Evolutionary conservation across 257 asterid species (phyloP), one percentile per base, ranked within the genome.

Genomic region (Solanum ahanhuiri): DNA sequence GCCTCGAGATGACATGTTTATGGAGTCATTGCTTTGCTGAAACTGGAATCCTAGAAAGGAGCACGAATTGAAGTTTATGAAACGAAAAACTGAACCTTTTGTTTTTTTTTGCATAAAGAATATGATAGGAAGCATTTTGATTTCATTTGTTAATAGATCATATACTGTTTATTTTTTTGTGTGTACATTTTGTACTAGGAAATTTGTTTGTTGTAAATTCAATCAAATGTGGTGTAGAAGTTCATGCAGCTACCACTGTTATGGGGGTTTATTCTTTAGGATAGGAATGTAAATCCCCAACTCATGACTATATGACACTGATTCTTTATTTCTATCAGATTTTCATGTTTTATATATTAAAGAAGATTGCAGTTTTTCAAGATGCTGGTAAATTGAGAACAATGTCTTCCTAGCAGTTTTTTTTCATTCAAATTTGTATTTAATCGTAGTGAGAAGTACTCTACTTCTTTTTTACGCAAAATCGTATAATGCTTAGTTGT

Each of bases 1-100:
- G 86, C 93, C 95, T 2, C 88, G 94, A 85, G 98, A 93, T 33
- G 95, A 94, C 88, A 15, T 84, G 92, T 93, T 94, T 86, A 60
- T 90, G 18, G 95, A 91, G 6, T 92, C 96, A 5, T 85, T 90
- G 81, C 73, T 90, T 4, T 89, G 85, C 86, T 93, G 88, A 91
- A n/a, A 31, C 6, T n/a, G 35, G 63, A 76, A 14, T 25, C 43
- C 15, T 70, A 70, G 81, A 33, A 71, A 33, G 45, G 79, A 71
- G 79, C 28, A 77, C 34, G 9, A 25, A 23, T 23, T 14, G 0
- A 60, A 60, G 25, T 18, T 60, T 17, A 58, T 82, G 51, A 54
- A 37, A 34, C 33, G 11, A 34, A 33, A 25, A 18, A 83, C 6
- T 63, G 10, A 7, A 37, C 60, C 28, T n/a, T 37, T 23, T 60